Evolutionary conservation across 2,329 filamentous ascomycete genomes (phyloP), one percentile per base, ranked within the genome.

Genomic region (Lecanicillium sp.): DNA sequence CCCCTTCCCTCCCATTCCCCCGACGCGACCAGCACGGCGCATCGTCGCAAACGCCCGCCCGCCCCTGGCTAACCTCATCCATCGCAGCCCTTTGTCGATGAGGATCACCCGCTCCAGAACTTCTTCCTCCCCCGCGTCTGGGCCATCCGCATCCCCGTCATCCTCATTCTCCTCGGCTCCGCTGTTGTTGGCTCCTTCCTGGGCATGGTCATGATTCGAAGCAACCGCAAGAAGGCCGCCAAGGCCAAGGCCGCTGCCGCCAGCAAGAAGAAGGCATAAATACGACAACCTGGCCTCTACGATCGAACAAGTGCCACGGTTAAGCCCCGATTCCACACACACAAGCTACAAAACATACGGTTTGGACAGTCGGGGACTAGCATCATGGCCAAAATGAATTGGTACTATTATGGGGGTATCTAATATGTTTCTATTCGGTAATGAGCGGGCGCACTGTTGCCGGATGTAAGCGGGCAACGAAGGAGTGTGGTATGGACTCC

Each of bases 111-210:
- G 49, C 84, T 97, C 51, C 93, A 98, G 66, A 86, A 86, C 66
- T 78, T 97, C 73, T 98, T 98, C 74, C 93, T 89, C 53, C 91
- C 91, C 39, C 90, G 93, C 67, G 90, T 95, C 66, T 98, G 93
- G 93, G 93, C 93, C 52, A 95, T 98, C 66, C 90, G 93, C 67
- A 93, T 98, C 62, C 93, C 93, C 58, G 91, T 98, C 60, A 95
- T 98, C 66, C 83, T 98, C 58, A 85, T 96, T 54, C 83, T 98
- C 39, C 77, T 98, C 56, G 90, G 86, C 55, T 90, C 85, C 52
- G 90, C 93, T 51, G 90, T 98, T 51, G 91, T 98, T 52, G 93
- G 93, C 55, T 94, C 89, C 52, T 98, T 98, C 76, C 78, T 98
- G 58, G 86, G 87, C 61, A 84, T 95, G 64, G 91, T 98, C 63